Conservation (phyloP, 2,329 filamentous ascomycete genomes). For the Leptographium flavum region DNA sequence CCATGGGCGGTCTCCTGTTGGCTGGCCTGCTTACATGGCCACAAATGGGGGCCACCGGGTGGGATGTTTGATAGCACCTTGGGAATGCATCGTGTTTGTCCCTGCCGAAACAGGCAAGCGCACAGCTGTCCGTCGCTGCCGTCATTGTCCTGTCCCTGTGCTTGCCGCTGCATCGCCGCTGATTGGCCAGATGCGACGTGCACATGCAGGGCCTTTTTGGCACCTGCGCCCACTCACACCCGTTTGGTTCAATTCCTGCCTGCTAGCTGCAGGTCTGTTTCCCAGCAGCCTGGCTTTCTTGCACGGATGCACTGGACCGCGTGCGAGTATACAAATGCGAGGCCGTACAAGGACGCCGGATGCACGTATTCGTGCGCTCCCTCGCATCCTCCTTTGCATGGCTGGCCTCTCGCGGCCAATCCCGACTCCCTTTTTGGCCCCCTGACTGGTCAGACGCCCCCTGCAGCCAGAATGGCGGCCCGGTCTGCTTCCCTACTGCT, state of each 20-base stretch:
- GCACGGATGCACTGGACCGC: no score
- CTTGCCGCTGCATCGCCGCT: neutral
- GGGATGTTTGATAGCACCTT: neutral
- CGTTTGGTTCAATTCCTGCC: no score
- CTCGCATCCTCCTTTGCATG: neutral
- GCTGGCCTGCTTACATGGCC: neutral
- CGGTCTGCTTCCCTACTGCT: neutral
- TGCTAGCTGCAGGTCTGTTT: no score
- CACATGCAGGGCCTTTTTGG: neutral
- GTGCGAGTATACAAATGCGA: no score
- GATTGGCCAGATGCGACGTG: neutral
- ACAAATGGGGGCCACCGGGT: neutral
- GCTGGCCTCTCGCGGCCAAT: neutral
- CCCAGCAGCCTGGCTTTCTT: no score
- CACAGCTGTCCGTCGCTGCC: no score
- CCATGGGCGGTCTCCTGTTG: neutral
- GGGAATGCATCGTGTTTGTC: no score
- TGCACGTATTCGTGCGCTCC: no score
- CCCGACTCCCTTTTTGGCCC: neutral
- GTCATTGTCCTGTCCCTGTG: no score
- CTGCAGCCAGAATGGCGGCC: neutral
- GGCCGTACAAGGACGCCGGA: no score
- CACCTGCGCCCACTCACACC: neutral
- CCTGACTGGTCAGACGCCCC: neutral
- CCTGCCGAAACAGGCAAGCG: neutral